These are phyloP conservation scores for Coniochaeta sp. DNA, from an alignment of 2,329 filamentous ascomycete genomes.

Conservation along the genomic window DNA sequence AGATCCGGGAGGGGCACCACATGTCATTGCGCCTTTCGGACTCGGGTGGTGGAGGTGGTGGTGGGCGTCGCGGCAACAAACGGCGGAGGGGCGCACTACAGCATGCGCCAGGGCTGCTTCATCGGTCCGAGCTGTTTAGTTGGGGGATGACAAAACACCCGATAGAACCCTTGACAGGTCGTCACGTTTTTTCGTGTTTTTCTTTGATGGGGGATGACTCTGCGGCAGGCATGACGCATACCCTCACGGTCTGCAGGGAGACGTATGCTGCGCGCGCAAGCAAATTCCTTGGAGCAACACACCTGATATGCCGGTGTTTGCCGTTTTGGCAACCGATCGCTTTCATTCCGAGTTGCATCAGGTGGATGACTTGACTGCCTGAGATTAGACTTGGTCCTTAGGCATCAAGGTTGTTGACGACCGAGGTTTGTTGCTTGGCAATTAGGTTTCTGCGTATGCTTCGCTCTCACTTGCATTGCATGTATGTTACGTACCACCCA, in stretches of 20 bases:
- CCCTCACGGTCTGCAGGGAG: not conserved
- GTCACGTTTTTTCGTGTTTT: constrained; percentile 4
- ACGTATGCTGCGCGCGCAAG: not conserved
- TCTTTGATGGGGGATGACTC: no score
- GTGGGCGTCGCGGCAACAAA: no score
- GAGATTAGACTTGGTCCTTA: not conserved
- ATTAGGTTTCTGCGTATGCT: not conserved
- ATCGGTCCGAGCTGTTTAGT: no score
- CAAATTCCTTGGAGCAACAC: not conserved
- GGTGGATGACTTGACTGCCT: no score
- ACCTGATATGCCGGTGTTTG: not conserved
- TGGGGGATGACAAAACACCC: not conserved
- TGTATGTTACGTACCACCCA: constrained; percentile 1
- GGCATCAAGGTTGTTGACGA: not conserved
- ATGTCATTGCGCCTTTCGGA: no score
- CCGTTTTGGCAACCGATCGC: not conserved
- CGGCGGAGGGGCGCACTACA: no score
- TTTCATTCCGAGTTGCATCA: not conserved
- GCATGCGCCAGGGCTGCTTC: no score
- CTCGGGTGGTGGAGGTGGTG: no score
- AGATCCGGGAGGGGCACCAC: no score
- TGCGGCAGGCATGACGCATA: not conserved
- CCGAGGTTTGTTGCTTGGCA: not conserved
- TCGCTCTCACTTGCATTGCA: not conserved
- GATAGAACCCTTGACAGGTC: not conserved